Percentiles rank a stretch among this genome's conserved stretches.
Evolutionary conservation across 1,284 basidiomycete species (phyloP).

Genomic region (Schizophyllum amplum): DNA sequence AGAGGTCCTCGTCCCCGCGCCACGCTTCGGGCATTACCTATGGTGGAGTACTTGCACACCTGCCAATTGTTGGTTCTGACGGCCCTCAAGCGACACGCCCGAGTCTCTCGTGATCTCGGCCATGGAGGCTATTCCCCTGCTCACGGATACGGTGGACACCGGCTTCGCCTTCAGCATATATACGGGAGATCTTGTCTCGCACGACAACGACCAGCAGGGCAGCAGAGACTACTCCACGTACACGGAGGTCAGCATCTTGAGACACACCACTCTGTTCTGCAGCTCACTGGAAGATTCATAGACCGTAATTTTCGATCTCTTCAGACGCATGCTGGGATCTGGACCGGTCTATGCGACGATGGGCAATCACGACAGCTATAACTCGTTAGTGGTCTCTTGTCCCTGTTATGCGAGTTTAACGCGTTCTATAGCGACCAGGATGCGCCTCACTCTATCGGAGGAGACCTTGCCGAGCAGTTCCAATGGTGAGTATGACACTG

Average conservation of each 20-base stretch:
- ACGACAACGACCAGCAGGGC: conserved; percentile 58
- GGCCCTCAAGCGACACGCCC: conserved; percentile 54
- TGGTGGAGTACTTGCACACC: conserved; percentile 33
- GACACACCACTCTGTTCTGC: no score
- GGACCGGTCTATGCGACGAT: conserved; percentile 66
- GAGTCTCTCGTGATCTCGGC: conserved; percentile 54
- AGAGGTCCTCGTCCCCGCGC: conserved; percentile 44
- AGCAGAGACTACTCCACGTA: conserved; percentile 48
- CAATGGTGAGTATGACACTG: conserved; percentile 52
- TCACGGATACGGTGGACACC: conserved; percentile 51
- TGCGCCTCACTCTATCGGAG: conserved; percentile 50
- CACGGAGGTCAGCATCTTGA: no score
- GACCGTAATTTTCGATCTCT: conserved; percentile 58
- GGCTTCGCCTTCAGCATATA: conserved; percentile 64
- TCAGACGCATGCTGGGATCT: conserved; percentile 50
- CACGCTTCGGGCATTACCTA: conserved; percentile 55
- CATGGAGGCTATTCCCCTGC: conserved; percentile 58
- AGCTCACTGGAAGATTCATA: no score
- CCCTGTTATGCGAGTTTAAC: conserved; percentile 1
- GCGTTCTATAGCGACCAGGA: conserved; percentile 47
- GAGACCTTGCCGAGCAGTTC: conserved; percentile 47
- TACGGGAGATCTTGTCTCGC: conserved; percentile 73
- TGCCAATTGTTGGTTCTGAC: neutral
- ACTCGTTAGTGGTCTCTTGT: conserved; percentile 34
- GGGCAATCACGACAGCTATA: conserved; percentile 73